Percentiles rank a stretch among this genome's conserved stretches.
Evolutionary conservation across 1,284 basidiomycete genomes (phyloP).

Genomic region (Peniophora sp.): DNA sequence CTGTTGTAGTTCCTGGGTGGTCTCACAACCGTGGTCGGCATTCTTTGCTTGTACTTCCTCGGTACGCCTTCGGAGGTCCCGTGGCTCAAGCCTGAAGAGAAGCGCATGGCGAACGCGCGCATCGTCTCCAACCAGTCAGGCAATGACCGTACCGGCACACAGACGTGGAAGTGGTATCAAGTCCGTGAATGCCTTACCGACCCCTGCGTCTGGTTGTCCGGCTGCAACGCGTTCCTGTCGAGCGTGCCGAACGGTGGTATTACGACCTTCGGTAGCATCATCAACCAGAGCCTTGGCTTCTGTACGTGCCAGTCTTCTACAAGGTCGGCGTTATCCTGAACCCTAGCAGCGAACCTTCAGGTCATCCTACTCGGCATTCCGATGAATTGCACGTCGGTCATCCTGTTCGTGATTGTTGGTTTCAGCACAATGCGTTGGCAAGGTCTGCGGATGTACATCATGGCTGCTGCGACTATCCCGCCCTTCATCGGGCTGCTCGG

Average conservation of each 20-base stretch:
- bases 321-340: neutral
- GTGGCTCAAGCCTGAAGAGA: constrained; percentile 12
- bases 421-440: constrained; percentile 8
- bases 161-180: constrained; percentile 14
- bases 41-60: constrained; percentile 11
- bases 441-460: constrained; percentile 10
- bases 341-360: constrained; percentile 3
- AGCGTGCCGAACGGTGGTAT: constrained; percentile 13
- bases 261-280: constrained; percentile 12
- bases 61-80: constrained; percentile 13
- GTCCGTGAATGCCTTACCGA: constrained; percentile 10
- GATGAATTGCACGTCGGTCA: constrained; percentile 7
- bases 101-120: constrained; percentile 11
- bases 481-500: constrained; percentile 10
- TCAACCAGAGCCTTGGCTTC: constrained; percentile 12
- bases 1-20: constrained; percentile 14
- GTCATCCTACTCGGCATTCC: constrained; percentile 11
- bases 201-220: constrained; percentile 10
- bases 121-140: constrained; percentile 10
- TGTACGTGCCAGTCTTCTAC: neutral
- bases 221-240: constrained; percentile 9
- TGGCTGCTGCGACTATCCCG: constrained; percentile 7
- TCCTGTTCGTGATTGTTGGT: constrained; percentile 11
- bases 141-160: constrained; percentile 9
- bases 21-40: constrained; percentile 9